Base-by-base conservation (phyloP, 73 alveolate genomes). In the Diophrys appendiculata region DNA sequence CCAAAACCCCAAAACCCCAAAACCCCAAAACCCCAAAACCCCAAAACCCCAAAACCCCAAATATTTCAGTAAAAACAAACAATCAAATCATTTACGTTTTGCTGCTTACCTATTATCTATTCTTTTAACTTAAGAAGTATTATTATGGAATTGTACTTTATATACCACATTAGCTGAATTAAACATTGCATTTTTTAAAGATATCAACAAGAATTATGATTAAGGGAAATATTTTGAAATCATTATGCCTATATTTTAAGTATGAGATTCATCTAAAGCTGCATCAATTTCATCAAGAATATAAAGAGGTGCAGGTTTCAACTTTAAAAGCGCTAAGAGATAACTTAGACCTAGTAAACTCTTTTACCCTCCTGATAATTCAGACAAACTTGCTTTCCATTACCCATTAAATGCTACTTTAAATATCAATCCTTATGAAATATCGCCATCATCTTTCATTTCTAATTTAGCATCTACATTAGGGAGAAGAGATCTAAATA, bases 211-310 rank as follows among this genome's bases (percentile, higher is more conserved):
- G 89, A 98, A 98, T 75, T 92, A 92, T n/a, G 79, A 22, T 30
- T 77, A 55, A 26, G 86, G 77, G 82, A 97, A 97, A 84, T 95
- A 94, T 72, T 93, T 93, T 76, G 90, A 88, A 65, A 97, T 77
- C 99, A 97, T 97, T 65, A 90, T 80, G 54, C 99, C 98, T 54
- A 95, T 88, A 81, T 93, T 91, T 52, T 98, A 95, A n/a, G 99
- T 98, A 84, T 98, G 99, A 67, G 98, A 90, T 75, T 96, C 80
- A 90, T 98, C 99, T 68, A 98, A 84, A 33, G 99, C 99, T 0
- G 99, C 97, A 80, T 98, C 99, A 71, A 98, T 95, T 90, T 98
- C 99, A 92, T 98, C 99, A 69, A 98, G 93, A 82, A 98, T 97
- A 84, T 98, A 97, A 77, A 97, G 82, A 30, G 99, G 99, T 43